Evolutionary conservation across 108 stramenopile species (phyloP), one percentile per base, ranked within the genome.

Genomic region (Nitzschia sp.): DNA sequence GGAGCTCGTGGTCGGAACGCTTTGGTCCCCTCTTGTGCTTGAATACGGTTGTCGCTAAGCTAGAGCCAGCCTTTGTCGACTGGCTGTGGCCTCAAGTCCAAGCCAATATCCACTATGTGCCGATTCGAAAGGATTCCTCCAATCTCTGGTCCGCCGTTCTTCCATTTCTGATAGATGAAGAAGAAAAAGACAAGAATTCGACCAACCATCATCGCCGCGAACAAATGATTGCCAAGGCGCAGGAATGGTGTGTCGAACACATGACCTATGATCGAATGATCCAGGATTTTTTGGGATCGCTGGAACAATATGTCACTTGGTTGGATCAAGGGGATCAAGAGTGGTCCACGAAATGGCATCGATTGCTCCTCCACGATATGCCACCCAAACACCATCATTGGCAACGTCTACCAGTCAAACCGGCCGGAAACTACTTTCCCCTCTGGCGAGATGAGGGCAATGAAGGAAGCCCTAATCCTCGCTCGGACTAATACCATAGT

Each of bases 301-400:
- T 53, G 53, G 53, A 53, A 53, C 53, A 53, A 1, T 53, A 53
- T 8, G 53, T 53, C 1, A 53, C 23, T 0, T 53, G 21, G 53
- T 53, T 53, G 53, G 53, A 53, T 25, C 53, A 25, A 53, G 53
- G 26, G 1, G 53, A 53, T 53, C 26, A 19, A 13, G 23, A 53
- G n/a, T 53, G 53, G 53, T 26, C 15, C 1, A 1, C n/a, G 13
- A 2, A 53, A 25, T 53, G 53, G 53, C 53, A 53, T 2, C 53
- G 23, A 2, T 25, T 53, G 1, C 26, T 53, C 23, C 21, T 26
- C 3, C 23, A 53, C 23, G 23, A 1, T 26, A 53, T 53, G 53
- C 53, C 23, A 23, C 53, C 53, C 23, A 53, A 53, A 8, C 53
- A 53, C 26, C 53, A 53, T 53, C 53, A 53, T 25, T 53, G 53